phyloP scores from a whole-genome alignment of 176 grass and related monocot genomes.

The Echinochloa phyllopogon region DNA sequence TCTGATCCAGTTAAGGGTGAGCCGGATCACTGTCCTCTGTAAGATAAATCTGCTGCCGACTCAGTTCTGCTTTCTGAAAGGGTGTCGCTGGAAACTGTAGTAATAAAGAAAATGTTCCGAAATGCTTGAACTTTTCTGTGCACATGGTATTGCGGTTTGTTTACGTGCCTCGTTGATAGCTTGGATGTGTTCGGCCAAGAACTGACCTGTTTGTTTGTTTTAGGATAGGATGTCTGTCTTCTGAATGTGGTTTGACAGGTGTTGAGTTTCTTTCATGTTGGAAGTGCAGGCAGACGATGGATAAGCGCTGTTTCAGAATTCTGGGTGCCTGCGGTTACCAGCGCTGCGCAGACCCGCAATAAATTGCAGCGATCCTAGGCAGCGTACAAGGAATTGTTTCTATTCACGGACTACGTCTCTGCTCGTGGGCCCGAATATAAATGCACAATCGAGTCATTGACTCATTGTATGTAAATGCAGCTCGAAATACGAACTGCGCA shows the following conservation, averaged over 20 bases:
- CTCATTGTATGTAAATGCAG: too few relatives aligned
- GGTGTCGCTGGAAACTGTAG: background rate
- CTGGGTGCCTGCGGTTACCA: background rate
- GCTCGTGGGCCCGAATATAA: background rate
- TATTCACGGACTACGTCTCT: slow-evolving; percentile 13
- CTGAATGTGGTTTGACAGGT: background rate
- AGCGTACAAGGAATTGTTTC: background rate
- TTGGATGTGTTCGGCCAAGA: background rate
- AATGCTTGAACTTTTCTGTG: background rate
- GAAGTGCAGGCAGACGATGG: background rate
- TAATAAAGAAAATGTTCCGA: background rate
- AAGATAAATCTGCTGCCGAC: background rate
- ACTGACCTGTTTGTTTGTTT: background rate
- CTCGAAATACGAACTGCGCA: background rate
- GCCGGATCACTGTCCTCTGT: background rate
- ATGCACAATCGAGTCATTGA: slow-evolving; percentile 1
- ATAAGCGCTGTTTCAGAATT: slow-evolving; percentile 1
- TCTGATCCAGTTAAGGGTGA: background rate
- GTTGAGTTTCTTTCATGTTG: background rate
- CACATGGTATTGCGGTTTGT: background rate
- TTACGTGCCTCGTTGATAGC: background rate
- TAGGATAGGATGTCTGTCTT: background rate
- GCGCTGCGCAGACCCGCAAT: background rate
- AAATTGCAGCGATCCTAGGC: slow-evolving; percentile 13
- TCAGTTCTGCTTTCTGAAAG: background rate